Percentiles rank a stretch among this genome's conserved stretches.
Conservation (phyloP, 1,284 basidiomycete species). For the Trametes sp. region DNA sequence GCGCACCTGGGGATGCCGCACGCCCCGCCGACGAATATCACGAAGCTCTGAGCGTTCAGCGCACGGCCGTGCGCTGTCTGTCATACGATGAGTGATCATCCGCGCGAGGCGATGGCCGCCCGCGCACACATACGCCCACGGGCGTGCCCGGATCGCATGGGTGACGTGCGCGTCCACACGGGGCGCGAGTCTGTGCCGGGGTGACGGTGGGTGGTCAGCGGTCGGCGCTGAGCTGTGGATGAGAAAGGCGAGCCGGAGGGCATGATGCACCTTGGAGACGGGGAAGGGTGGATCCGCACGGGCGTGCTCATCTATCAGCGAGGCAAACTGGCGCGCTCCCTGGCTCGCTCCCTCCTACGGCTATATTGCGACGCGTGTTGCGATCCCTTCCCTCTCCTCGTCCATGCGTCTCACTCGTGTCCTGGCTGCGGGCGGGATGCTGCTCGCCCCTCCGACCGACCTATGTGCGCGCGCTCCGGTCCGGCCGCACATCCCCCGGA, state of each 20-base stretch:
- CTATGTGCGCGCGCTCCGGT: neutral
- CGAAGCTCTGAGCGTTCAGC: conserved; percentile 32
- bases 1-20: conserved; percentile 20
- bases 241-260: neutral
- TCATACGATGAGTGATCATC: neutral
- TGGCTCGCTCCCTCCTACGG: neutral
- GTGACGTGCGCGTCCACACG: neutral
- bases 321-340: neutral
- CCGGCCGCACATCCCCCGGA: no score
- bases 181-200: neutral
- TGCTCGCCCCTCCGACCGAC: neutral
- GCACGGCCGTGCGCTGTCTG: neutral
- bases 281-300: conserved; percentile 7
- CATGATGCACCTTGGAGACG: conserved; percentile 4
- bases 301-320: conserved; percentile 14
- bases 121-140: neutral
- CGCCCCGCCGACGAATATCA: conserved; percentile 25
- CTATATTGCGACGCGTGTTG: conserved; percentile 13
- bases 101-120: neutral
- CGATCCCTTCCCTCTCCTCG: conserved; percentile 2
- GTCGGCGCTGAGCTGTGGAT: no score
- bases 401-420: no score
- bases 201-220: neutral
- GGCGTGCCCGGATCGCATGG: neutral
- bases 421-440: no score